Evolutionary conservation across 768 basidiomycete genomes (phyloP).

Genomic region (Nidularia sp.): DNA sequence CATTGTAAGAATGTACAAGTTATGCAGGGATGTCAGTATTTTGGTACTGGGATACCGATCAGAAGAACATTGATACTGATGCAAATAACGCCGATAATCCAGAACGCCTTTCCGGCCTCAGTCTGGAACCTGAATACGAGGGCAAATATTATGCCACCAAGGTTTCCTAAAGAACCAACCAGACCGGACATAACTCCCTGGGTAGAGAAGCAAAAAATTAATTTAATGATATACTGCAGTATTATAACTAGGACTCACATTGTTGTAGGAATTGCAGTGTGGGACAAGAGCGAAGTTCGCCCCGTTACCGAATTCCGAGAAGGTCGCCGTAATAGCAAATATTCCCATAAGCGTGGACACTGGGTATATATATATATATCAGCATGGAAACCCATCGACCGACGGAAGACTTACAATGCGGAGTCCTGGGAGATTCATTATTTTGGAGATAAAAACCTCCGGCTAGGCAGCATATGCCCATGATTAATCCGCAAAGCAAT

Average conservation of each 20-base stretch:
- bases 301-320: constrained; percentile 44
- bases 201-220: constrained; percentile 2
- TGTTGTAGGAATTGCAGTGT: constrained; percentile 40
- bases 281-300: constrained; percentile 48
- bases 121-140: constrained; percentile 43
- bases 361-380: not conserved
- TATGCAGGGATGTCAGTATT: constrained; percentile 5
- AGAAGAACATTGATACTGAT: constrained; percentile 23
- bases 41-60: constrained; percentile 19
- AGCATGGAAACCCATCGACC: not conserved
- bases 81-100: constrained; percentile 40
- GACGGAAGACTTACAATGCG: constrained; percentile 26
- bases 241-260: constrained; percentile 4
- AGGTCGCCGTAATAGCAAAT: constrained; percentile 33
- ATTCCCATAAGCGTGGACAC: constrained; percentile 33
- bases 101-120: constrained; percentile 37
- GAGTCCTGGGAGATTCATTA: constrained; percentile 9
- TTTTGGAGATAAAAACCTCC: constrained; percentile 38
- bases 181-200: constrained; percentile 31
- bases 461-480: constrained; percentile 39
- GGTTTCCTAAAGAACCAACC: constrained; percentile 31
- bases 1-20: no score
- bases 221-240: not conserved
- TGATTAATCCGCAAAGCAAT: constrained; percentile 34
- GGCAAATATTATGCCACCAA: constrained; percentile 45